Evolutionary conservation across 2,329 filamentous ascomycete species (phyloP).

Genomic region (Botrytis tulipae): DNA sequence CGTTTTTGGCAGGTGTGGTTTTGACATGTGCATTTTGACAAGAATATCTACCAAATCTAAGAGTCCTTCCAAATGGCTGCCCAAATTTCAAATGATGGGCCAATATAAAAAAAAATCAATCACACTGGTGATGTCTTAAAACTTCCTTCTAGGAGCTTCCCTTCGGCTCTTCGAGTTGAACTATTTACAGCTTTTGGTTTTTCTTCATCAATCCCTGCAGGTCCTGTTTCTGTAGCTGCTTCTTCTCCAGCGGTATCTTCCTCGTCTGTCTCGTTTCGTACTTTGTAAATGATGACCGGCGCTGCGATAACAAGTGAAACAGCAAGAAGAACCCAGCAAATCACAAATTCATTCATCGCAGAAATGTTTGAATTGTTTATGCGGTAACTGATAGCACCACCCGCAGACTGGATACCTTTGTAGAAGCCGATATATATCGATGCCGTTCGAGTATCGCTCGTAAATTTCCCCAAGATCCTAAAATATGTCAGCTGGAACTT

Average conservation of each 20-base stretch:
- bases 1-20: slow-evolving; percentile 18
- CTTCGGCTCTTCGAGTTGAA: neutral
- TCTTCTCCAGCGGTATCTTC: slow-evolving; percentile 5
- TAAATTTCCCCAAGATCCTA: slow-evolving; percentile 84
- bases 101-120: slow-evolving; percentile 2
- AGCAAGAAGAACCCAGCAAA: slow-evolving; percentile 71
- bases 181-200: neutral
- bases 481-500: neutral
- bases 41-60: neutral
- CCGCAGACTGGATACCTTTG: slow-evolving; percentile 84
- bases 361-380: slow-evolving; percentile 60
- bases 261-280: slow-evolving; percentile 40
- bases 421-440: slow-evolving; percentile 88
- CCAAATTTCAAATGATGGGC: neutral
- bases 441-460: slow-evolving; percentile 83
- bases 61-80: neutral
- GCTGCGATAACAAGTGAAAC: slow-evolving; percentile 70
- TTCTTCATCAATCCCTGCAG: neutral
- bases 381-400: slow-evolving; percentile 69
- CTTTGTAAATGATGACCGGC: slow-evolving; percentile 74
- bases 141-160: neutral
- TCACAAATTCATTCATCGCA: slow-evolving; percentile 69
- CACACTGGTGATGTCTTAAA: neutral
- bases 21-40: slow-evolving; percentile 22
- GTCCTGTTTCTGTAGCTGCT: neutral